phyloP scores from a whole-genome alignment of 805 yeast genomes.

The Nakazawaea anatomiae region DNA sequence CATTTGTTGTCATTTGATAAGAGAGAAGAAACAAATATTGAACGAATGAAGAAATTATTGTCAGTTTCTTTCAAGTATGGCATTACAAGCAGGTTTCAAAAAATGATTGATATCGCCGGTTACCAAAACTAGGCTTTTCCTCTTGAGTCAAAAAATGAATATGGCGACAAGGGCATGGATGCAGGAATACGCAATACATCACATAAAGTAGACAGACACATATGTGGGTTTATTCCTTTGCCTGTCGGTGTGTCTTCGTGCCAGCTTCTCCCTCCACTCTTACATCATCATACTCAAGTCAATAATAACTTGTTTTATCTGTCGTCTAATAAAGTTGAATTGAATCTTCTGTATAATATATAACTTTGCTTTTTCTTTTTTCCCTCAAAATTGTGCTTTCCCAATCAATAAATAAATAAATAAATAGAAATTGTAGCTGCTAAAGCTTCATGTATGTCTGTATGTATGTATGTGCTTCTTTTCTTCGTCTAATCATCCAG shows the following conservation, averaged over 20 bases:
- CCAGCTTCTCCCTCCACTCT: not conserved
- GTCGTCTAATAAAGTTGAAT: not conserved
- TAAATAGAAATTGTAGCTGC: not conserved
- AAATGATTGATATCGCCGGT: too few species aligned
- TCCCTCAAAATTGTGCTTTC: not conserved
- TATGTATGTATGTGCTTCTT: too few species aligned
- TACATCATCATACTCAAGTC: not conserved
- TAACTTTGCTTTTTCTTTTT: not conserved
- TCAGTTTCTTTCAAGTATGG: too few species aligned
- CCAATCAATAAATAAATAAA: not conserved
- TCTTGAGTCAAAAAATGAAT: too few species aligned
- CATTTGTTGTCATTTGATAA: too few species aligned
- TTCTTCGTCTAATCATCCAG: not conserved
- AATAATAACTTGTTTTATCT: not conserved
- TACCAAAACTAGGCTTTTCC: too few species aligned
- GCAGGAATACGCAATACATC: not conserved
- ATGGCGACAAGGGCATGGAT: too few species aligned
- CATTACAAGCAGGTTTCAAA: too few species aligned
- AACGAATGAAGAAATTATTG: too few species aligned
- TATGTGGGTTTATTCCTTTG: not conserved
- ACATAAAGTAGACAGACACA: not conserved
- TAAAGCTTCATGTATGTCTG: not conserved
- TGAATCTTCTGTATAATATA: not conserved
- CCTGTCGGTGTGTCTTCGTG: not conserved
- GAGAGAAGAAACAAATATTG: too few species aligned